These are phyloP conservation scores for Fagus crenata DNA, from an alignment of 306 rosid species.

Conservation along the genomic window DNA sequence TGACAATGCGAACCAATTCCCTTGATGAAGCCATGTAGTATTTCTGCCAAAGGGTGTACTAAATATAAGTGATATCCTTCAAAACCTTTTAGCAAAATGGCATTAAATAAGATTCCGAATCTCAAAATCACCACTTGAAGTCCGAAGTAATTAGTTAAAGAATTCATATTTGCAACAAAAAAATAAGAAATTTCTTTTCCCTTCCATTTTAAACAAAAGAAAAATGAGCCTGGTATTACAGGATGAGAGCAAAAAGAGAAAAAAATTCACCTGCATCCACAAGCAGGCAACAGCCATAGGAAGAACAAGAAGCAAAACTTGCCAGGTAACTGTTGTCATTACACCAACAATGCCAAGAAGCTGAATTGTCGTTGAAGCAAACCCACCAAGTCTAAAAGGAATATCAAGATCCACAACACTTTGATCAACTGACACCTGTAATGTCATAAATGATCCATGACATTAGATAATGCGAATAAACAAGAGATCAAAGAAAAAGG, in stretches of 20 bases:
- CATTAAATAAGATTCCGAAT: not conserved
- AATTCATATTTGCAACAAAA: not conserved
- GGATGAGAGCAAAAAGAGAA: not conserved
- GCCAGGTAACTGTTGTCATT: conserved; percentile 91
- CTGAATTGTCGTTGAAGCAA: conserved; percentile 91
- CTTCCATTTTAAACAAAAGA: not conserved
- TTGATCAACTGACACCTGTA: conserved; percentile 89
- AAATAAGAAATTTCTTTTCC: not conserved
- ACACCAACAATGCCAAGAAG: conserved; percentile 90
- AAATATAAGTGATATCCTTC: conserved; percentile 23
- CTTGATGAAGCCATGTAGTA: conserved; percentile 99
- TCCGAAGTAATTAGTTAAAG: not conserved
- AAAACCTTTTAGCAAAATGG: conserved; percentile 9
- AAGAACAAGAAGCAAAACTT: conserved; percentile 80
- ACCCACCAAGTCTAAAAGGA: conserved; percentile 96
- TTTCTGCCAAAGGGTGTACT: conserved; percentile 55
- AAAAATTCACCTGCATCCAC: conserved; percentile 93
- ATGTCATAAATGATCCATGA: conserved; percentile 22
- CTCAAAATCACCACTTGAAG: not conserved
- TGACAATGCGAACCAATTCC: conserved; percentile 94
- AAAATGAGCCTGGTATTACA: not conserved
- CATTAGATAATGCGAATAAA: conserved; percentile 30
- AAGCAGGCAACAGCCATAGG: conserved; percentile 94
- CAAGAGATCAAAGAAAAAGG: conserved; percentile 7
- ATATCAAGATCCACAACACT: conserved; percentile 98